phyloP scores from a whole-genome alignment of 495 filamentous ascomycete species.

The Neurospora intermedia region DNA sequence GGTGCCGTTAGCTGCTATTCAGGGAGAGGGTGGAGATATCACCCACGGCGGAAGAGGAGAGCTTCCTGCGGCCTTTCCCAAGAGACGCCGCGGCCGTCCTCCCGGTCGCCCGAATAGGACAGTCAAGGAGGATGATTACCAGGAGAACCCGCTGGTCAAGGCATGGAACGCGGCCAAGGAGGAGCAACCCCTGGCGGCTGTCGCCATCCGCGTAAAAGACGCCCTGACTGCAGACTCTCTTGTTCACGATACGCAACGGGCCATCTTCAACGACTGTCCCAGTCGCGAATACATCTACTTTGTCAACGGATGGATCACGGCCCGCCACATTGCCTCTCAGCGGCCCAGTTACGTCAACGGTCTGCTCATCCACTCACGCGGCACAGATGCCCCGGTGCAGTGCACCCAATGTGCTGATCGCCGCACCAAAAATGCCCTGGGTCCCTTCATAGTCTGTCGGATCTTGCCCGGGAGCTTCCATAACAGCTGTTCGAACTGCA shows the following conservation, averaged over 20 bases:
- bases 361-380: constrained; percentile 24
- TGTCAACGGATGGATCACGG: constrained; percentile 26
- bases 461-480: constrained; percentile 18
- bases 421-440: constrained; percentile 17
- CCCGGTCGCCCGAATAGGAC: constrained; percentile 23
- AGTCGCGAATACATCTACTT: constrained; percentile 23
- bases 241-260: constrained; percentile 21
- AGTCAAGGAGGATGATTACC: constrained; percentile 21
- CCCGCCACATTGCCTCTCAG: constrained; percentile 23
- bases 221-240: constrained; percentile 18
- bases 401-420: constrained; percentile 19
- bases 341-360: constrained; percentile 28
- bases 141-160: constrained; percentile 15
- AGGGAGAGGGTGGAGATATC: neutral
- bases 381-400: constrained; percentile 12
- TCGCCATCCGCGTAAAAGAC: constrained; percentile 16
- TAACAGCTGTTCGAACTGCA: constrained; percentile 29
- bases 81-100: constrained; percentile 22
- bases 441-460: constrained; percentile 21
- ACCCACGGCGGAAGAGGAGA: constrained; percentile 1
- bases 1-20: neutral
- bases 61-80: constrained; percentile 18
- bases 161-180: constrained; percentile 21
- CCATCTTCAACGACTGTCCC: constrained; percentile 15
- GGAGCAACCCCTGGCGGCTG: constrained; percentile 10